Percentiles rank a stretch among this genome's conserved stretches.
These are phyloP conservation scores for Arachis hypogaea DNA, from an alignment of 306 rosid species.

Conservation along the genomic window DNA sequence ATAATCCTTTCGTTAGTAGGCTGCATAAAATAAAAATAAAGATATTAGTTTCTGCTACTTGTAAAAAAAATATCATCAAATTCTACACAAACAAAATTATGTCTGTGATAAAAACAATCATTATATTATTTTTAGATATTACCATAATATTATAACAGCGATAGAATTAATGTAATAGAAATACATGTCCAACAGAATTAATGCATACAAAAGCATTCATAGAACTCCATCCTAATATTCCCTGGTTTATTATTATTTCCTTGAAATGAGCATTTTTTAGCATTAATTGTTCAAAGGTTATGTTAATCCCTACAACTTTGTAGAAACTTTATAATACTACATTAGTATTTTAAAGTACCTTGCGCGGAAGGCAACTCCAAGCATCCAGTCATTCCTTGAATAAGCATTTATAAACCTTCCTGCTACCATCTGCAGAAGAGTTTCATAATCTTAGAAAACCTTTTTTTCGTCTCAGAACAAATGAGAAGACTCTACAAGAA, in stretches of 20 bases:
- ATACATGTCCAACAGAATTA: neutral
- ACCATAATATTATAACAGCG: no score
- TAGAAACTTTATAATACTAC: constrained; percentile 10
- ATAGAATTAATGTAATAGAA: neutral
- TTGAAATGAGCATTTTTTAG: neutral
- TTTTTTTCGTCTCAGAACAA: neutral
- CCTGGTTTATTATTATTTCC: neutral
- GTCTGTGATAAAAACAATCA: no score
- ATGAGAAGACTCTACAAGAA: neutral
- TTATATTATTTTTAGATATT: no score
- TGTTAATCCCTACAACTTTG: neutral
- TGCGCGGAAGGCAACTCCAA: constrained; percentile 62
- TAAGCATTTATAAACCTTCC: constrained; percentile 78
- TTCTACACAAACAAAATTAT: neutral
- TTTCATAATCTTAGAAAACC: constrained; percentile 1
- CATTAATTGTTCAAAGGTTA: neutral
- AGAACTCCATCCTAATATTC: neutral
- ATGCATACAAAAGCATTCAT: neutral
- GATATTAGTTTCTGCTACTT: neutral
- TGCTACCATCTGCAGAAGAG: constrained; percentile 59
- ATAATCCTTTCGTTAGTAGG: constrained; percentile 56
- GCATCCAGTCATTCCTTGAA: constrained; percentile 63
- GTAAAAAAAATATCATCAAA: neutral
- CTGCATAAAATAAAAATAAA: constrained; percentile 35
- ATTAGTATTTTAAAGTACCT: constrained; percentile 34